These are phyloP conservation scores for Jaenimonas drosophilae DNA, from an alignment of 208 protist species.

Conservation along the genomic window DNA sequence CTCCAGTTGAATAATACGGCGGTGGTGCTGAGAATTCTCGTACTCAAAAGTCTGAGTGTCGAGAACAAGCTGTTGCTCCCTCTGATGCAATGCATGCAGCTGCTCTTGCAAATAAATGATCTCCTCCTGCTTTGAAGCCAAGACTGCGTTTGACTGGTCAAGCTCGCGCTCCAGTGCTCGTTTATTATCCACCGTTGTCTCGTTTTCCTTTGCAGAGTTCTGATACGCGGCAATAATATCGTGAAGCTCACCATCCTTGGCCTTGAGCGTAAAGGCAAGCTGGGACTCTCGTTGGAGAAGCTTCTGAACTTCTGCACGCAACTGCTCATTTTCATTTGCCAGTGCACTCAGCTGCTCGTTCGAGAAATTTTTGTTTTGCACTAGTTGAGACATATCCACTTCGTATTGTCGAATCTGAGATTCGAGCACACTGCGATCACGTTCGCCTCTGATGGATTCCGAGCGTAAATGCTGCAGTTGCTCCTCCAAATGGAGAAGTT, in stretches of 20 bases:
- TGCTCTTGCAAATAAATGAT: conserved; percentile 73
- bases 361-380: conserved; percentile 57
- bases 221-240: conserved; percentile 70
- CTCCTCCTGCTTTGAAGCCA: conserved; percentile 65
- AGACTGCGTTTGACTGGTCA: conserved; percentile 42
- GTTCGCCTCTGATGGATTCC: conserved; percentile 23
- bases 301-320: conserved; percentile 42
- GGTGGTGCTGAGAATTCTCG: conserved; percentile 65
- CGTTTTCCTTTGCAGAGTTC: conserved; percentile 53
- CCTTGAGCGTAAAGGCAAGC: conserved; percentile 44
- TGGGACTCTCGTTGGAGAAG: conserved; percentile 38
- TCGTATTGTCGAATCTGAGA: conserved; percentile 56
- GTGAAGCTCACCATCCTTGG: conserved; percentile 65
- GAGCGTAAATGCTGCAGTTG: conserved; percentile 28
- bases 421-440: conserved; percentile 36
- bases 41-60: conserved; percentile 78
- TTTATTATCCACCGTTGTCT: conserved; percentile 33
- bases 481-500: conserved; percentile 26
- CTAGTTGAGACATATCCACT: conserved; percentile 63
- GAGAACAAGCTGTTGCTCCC: conserved; percentile 70
- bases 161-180: conserved; percentile 57
- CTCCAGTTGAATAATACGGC: conserved; percentile 42
- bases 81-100: conserved; percentile 42
- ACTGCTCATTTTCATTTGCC: conserved; percentile 58
- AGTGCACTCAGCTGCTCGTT: conserved; percentile 59